Evolutionary conservation across 257 asterid genomes (phyloP).

Genomic region (Ocimum tenuiflorum): DNA sequence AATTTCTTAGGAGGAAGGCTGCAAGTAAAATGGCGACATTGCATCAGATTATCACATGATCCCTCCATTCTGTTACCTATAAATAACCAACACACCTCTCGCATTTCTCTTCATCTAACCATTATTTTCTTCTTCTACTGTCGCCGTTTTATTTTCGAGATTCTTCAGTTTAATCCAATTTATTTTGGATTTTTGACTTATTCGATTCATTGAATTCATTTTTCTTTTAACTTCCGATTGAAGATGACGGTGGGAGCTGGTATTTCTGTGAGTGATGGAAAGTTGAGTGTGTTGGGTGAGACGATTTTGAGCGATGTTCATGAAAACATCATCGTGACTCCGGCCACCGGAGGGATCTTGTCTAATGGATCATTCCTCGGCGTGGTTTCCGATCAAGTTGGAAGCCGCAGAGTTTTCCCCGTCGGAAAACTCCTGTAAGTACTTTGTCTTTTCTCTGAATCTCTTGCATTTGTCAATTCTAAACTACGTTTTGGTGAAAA

Average conservation of each 20-base stretch:
- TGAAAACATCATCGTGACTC: constrained; percentile 50
- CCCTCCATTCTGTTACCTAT: constrained; percentile 16
- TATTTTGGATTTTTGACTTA: background rate
- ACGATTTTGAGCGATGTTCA: constrained; percentile 51
- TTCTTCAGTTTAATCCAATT: no score
- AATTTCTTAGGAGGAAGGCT: background rate
- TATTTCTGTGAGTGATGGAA: constrained; percentile 55
- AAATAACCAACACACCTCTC: constrained; percentile 21
- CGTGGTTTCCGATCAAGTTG: constrained; percentile 57
- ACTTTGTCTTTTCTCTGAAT: background rate
- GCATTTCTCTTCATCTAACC: constrained; percentile 5
- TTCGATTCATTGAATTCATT: background rate
- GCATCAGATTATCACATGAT: constrained; percentile 17
- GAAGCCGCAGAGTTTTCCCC: constrained; percentile 68
- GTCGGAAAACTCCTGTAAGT: constrained; percentile 70
- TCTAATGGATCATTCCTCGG: constrained; percentile 75
- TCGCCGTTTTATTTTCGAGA: background rate
- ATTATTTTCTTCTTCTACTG: background rate
- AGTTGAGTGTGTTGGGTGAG: constrained; percentile 57
- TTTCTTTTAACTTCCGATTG: background rate
- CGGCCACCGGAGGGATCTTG: constrained; percentile 54
- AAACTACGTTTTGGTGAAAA: background rate
- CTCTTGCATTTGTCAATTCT: background rate
- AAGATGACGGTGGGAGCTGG: constrained; percentile 43
- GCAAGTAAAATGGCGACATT: constrained; percentile 2